phyloP scores from a whole-genome alignment of 306 rosid genomes.

The Lotus japonicus region DNA sequence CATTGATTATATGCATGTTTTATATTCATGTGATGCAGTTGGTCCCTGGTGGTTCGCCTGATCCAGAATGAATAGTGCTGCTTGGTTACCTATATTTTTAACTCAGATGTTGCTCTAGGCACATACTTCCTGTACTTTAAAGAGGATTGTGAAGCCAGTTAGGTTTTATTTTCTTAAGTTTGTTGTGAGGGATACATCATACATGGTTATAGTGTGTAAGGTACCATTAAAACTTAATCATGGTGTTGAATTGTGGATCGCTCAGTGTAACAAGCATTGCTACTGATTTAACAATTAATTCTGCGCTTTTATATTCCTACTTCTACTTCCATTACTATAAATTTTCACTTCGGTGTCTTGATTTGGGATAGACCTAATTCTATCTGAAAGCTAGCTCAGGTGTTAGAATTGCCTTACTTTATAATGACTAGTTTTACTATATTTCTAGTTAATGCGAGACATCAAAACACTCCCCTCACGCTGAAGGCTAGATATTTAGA shows the following conservation, averaged over 20 bases:
- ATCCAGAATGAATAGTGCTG: conserved; percentile 49
- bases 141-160: conserved; percentile 26
- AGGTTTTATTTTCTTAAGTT: background rate
- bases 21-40: conserved; percentile 43
- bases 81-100: background rate
- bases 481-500: too few species aligned
- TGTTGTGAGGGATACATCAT: conserved; percentile 19
- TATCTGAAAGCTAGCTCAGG: too few species aligned
- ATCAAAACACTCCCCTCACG: too few species aligned
- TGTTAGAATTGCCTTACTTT: too few species aligned
- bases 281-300: background rate
- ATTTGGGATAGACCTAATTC: too few species aligned
- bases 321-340: background rate
- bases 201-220: conserved; percentile 23
- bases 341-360: too few species aligned
- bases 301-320: background rate
- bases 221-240: conserved; percentile 10
- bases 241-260: conserved; percentile 10
- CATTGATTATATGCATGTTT: background rate
- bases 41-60: conserved; percentile 89
- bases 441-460: too few species aligned
- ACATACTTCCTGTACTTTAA: conserved; percentile 30
- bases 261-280: conserved; percentile 11
- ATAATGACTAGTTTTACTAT: too few species aligned
- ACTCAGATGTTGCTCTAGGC: conserved; percentile 18